phyloP scores from a whole-genome alignment of 306 rosid genomes.

The Aeschynomene evenia region DNA sequence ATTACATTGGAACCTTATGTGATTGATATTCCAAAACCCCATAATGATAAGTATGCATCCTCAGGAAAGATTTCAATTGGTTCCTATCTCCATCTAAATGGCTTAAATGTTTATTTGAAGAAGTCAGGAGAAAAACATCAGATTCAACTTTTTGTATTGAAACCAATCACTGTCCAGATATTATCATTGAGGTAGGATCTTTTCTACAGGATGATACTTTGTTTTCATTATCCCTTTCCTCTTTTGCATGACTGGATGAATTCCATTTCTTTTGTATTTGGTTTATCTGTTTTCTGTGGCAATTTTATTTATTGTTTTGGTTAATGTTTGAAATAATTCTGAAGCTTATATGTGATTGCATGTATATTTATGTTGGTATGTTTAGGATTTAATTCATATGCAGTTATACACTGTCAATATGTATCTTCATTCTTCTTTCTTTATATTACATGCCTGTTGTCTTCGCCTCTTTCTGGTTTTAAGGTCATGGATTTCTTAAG shows the following conservation, averaged over 20 bases:
- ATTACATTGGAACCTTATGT: conserved; percentile 54
- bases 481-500: not conserved
- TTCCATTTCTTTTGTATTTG: not conserved
- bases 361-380: not conserved
- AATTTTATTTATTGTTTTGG: conserved; percentile 7
- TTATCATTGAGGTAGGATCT: conserved; percentile 63
- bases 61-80: conserved; percentile 49
- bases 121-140: conserved; percentile 44
- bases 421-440: not conserved
- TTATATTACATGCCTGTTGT: not conserved
- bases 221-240: conserved; percentile 20
- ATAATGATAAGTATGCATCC: conserved; percentile 54
- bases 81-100: conserved; percentile 57
- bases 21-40: conserved; percentile 50
- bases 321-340: conserved; percentile 5
- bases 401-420: too few species aligned
- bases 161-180: conserved; percentile 54
- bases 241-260: conserved; percentile 1
- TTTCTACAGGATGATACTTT: conserved; percentile 13
- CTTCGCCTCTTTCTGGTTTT: not conserved
- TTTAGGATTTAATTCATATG: too few species aligned
- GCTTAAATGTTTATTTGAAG: conserved; percentile 59
- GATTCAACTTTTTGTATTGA: conserved; percentile 53
- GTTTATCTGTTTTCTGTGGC: not conserved
- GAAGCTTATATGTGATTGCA: too few species aligned